A percentile compares a stretch with the other conserved stretches of the same genome.
Conservation (phyloP, 2,329 filamentous ascomycete genomes). For the Microcera coccophila region DNA sequence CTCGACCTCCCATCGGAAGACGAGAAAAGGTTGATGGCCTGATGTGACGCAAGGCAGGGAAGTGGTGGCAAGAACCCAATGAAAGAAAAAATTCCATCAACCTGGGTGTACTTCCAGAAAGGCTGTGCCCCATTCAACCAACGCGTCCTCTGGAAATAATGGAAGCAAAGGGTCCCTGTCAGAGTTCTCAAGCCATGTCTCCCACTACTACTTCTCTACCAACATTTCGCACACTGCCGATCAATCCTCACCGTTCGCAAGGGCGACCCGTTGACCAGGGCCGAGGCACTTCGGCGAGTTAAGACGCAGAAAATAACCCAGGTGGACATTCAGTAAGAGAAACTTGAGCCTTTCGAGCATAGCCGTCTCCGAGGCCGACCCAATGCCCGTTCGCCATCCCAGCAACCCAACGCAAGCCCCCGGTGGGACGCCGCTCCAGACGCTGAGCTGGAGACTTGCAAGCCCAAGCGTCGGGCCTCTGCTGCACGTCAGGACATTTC, state of each 20-base stretch:
- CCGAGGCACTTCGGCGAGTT: slow-evolving; percentile 16
- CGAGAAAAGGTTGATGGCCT: slow-evolving; percentile 15
- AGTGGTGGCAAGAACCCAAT: too few relatives aligned
- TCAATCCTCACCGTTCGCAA: slow-evolving; percentile 23
- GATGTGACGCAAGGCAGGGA: slow-evolving; percentile 16
- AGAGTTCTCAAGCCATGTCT: neutral
- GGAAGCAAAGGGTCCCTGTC: slow-evolving; percentile 5
- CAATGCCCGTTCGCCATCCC: neutral
- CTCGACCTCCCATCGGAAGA: neutral
- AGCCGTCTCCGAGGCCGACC: slow-evolving; percentile 14
- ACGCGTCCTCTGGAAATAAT: slow-evolving; percentile 10
- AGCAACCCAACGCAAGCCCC: slow-evolving; percentile 10
- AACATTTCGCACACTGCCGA: slow-evolving; percentile 19
- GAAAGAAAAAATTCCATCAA: slow-evolving; percentile 9
- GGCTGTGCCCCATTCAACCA: slow-evolving; percentile 11
- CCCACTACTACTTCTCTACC: slow-evolving; percentile 5
- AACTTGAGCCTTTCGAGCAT: slow-evolving; percentile 17
- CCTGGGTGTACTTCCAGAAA: slow-evolving; percentile 29
- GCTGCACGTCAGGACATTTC: slow-evolving; percentile 8
- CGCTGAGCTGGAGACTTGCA: neutral
- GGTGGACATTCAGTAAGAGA: slow-evolving; percentile 13
- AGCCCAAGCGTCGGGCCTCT: slow-evolving; percentile 1
- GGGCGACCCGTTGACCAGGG: slow-evolving; percentile 9
- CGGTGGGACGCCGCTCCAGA: slow-evolving; percentile 8
- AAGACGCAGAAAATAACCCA: slow-evolving; percentile 12